Evolutionary conservation across 371 early-diverging fungal genomes (phyloP).

Genomic region (Mortierella sp.): DNA sequence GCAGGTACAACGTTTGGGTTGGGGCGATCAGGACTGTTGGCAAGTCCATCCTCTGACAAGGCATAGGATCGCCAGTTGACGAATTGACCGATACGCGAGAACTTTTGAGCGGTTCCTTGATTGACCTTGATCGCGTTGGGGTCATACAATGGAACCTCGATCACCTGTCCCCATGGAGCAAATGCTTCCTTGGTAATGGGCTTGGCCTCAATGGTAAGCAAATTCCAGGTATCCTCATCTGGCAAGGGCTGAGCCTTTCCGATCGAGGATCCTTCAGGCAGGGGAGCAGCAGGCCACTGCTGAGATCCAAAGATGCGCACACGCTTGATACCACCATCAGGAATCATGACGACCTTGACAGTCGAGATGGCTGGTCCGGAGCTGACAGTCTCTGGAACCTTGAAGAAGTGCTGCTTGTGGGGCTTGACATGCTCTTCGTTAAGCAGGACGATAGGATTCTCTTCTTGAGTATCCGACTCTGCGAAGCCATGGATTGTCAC

Average conservation of each 20-base stretch:
- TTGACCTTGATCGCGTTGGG: slow-evolving; percentile 67
- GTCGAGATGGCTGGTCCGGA: slow-evolving; percentile 60
- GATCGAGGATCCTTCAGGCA: slow-evolving; percentile 17
- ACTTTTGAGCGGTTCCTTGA: slow-evolving; percentile 81
- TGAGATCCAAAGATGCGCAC: slow-evolving; percentile 70
- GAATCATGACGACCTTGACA: slow-evolving; percentile 27
- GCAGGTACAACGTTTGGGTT: slow-evolving; percentile 23
- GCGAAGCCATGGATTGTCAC: slow-evolving; percentile 44
- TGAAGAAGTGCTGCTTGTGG: slow-evolving; percentile 74
- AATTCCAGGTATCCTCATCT: slow-evolving; percentile 43
- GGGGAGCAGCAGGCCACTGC: slow-evolving; percentile 44
- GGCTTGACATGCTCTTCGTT: slow-evolving; percentile 57
- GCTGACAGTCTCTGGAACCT: slow-evolving; percentile 62
- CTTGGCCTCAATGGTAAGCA: slow-evolving; percentile 54
- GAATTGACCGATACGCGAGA: slow-evolving; percentile 69
- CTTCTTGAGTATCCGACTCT: slow-evolving; percentile 16
- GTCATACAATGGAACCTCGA: slow-evolving; percentile 58
- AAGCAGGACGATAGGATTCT: slow-evolving; percentile 51
- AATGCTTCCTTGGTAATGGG: slow-evolving; percentile 75
- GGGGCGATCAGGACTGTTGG: slow-evolving; percentile 17
- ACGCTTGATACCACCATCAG: slow-evolving; percentile 79
- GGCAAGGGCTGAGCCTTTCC: slow-evolving; percentile 32
- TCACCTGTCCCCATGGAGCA: slow-evolving; percentile 79
- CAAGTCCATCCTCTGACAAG: background rate
- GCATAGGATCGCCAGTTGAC: slow-evolving; percentile 60